These are phyloP conservation scores for Serendipita vermifera DNA, from an alignment of 768 basidiomycete species.

Conservation along the genomic window DNA sequence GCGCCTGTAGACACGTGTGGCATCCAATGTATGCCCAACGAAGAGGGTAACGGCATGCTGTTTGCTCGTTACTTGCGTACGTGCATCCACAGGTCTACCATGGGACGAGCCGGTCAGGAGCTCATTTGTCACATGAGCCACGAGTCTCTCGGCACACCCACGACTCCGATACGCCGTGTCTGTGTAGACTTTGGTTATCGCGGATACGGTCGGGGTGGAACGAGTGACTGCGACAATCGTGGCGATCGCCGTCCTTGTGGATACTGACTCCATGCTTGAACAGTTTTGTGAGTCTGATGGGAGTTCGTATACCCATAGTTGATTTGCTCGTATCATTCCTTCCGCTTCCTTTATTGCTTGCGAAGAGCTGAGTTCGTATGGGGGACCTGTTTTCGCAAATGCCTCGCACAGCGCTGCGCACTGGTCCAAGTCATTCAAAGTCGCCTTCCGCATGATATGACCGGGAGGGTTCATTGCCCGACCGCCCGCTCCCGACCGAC, in stretches of 20 bases:
- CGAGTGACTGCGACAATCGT: background rate
- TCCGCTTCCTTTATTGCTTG: background rate
- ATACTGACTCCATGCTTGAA: background rate
- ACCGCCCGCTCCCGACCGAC: no score
- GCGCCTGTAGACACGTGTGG: no score
- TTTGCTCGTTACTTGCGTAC: no score
- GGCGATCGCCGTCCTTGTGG: background rate
- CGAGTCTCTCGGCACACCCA: constrained; percentile 2
- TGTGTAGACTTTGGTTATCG: constrained; percentile 2
- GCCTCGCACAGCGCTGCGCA: background rate
- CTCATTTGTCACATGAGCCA: background rate
- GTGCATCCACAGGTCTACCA: no score
- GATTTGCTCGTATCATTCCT: background rate
- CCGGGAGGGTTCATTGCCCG: background rate
- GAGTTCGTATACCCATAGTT: background rate
- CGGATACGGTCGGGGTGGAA: constrained; percentile 7
- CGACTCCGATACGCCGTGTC: background rate
- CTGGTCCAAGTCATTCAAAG: background rate
- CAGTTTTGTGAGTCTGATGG: background rate
- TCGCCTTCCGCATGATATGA: background rate
- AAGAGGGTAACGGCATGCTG: no score
- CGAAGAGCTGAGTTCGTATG: background rate
- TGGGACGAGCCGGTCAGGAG: no score
- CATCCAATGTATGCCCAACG: no score
- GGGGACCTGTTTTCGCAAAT: background rate